These are phyloP conservation scores for Penicillium italicum DNA, from an alignment of 2,329 filamentous ascomycete species.

Conservation along the genomic window DNA sequence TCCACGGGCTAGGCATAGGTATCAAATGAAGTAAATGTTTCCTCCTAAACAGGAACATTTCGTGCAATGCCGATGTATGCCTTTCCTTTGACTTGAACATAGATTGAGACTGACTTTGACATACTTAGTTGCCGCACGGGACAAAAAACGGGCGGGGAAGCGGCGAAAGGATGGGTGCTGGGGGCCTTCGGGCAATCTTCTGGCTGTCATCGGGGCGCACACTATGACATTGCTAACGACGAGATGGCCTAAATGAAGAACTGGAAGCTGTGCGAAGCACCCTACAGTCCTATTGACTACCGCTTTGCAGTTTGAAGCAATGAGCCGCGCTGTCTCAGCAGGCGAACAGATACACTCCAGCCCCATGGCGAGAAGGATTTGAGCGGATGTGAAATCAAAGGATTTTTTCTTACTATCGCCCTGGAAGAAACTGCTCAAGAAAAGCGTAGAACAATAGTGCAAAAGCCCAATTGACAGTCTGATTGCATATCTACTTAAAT, in stretches of 20 bases:
- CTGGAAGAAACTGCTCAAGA: too few relatives aligned
- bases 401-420: too few relatives aligned
- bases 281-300: not conserved
- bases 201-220: too few relatives aligned
- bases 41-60: too few relatives aligned
- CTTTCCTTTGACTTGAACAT: not conserved
- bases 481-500: conserved; percentile 1
- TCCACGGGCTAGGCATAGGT: too few relatives aligned
- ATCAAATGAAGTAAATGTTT: too few relatives aligned
- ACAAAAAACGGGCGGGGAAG: not conserved
- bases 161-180: not conserved
- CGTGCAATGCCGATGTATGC: too few relatives aligned
- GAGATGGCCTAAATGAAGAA: too few relatives aligned
- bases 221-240: too few relatives aligned
- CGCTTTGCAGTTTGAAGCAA: not conserved
- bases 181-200: not conserved
- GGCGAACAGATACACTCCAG: not conserved
- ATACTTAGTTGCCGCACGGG: not conserved
- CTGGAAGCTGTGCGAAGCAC: too few relatives aligned
- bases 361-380: too few relatives aligned
- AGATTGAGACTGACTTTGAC: not conserved
- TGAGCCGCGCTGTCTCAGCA: not conserved
- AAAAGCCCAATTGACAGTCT: conserved; percentile 2
- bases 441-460: not conserved
- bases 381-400: not conserved